phyloP scores from a whole-genome alignment of 352 stramenopile species.

The Phytophthora hybrid region DNA sequence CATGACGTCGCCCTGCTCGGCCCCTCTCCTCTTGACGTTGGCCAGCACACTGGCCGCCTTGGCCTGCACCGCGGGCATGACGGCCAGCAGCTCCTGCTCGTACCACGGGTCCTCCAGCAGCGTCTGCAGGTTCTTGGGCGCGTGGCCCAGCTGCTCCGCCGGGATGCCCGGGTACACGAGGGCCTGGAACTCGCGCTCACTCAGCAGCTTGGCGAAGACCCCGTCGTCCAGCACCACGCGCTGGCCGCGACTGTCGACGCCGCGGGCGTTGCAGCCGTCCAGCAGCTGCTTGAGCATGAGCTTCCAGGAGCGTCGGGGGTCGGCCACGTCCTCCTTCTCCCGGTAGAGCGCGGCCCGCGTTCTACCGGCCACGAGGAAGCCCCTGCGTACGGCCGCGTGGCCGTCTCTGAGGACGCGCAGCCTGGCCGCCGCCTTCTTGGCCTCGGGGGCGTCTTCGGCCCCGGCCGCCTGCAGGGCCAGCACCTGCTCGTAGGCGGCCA shows the following conservation, averaged over 20 bases:
- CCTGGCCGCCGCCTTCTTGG: constrained; percentile 68
- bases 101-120: constrained; percentile 86
- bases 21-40: constrained; percentile 86
- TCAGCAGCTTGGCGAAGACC: constrained; percentile 80
- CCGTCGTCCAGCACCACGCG: constrained; percentile 78
- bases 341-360: constrained; percentile 59
- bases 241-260: constrained; percentile 65
- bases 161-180: constrained; percentile 86
- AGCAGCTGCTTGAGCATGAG: constrained; percentile 73
- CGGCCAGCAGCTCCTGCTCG: constrained; percentile 70
- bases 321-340: constrained; percentile 66
- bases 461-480: constrained; percentile 74
- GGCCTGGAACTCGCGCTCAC: constrained; percentile 76
- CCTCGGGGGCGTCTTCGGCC: constrained; percentile 29
- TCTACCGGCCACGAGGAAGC: constrained; percentile 55
- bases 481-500: constrained; percentile 81
- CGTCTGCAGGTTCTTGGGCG: constrained; percentile 76
- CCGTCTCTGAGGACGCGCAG: constrained; percentile 40
- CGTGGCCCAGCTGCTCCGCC: constrained; percentile 65
- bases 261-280: constrained; percentile 59
- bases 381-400: constrained; percentile 43
- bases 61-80: constrained; percentile 86
- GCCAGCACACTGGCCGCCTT: constrained; percentile 80
- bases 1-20: constrained; percentile 81
- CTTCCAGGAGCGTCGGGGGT: constrained; percentile 58